Percentiles rank a stretch among this genome's conserved stretches.
These are phyloP conservation scores for Coemansia sp. DNA, from an alignment of 192 early-diverging fungal species.

Conservation along the genomic window DNA sequence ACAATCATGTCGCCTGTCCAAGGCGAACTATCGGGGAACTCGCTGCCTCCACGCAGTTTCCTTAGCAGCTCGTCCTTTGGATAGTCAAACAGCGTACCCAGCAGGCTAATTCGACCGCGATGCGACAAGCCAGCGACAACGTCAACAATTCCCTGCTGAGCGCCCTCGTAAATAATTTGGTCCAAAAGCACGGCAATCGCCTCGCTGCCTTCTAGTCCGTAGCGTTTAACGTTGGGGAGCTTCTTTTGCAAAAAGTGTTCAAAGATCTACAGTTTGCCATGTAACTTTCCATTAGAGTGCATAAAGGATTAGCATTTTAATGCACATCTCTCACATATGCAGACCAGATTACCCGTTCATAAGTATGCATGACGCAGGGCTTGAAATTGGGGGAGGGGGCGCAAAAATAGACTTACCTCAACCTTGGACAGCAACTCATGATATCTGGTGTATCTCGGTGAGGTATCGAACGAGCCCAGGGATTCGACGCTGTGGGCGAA, in stretches of 20 bases:
- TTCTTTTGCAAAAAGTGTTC: slow-evolving; percentile 98
- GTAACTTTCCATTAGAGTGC: not conserved
- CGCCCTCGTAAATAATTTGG: slow-evolving; percentile 70
- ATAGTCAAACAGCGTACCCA: slow-evolving; percentile 85
- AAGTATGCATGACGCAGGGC: not conserved
- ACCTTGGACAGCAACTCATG: slow-evolving; percentile 77
- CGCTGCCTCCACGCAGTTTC: slow-evolving; percentile 94
- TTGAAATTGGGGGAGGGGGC: not conserved
- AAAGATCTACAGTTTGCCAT: slow-evolving; percentile 66
- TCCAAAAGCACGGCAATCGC: slow-evolving; percentile 93
- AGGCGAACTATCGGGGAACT: slow-evolving; percentile 78
- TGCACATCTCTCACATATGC: not conserved
- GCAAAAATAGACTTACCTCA: slow-evolving; percentile 26
- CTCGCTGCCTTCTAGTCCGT: slow-evolving; percentile 96
- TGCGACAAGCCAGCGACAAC: slow-evolving; percentile 94
- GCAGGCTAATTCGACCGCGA: slow-evolving; percentile 91
- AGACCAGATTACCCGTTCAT: not conserved
- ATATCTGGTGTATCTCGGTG: slow-evolving; percentile 70
- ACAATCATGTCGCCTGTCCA: slow-evolving; percentile 90
- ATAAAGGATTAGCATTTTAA: not conserved
- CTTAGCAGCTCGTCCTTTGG: slow-evolving; percentile 84
- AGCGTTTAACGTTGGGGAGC: slow-evolving; percentile 96
- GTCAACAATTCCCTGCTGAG: slow-evolving; percentile 72
- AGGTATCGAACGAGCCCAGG: slow-evolving; percentile 21
- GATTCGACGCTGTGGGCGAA: slow-evolving; percentile 83